Conservation (phyloP, 2,329 filamentous ascomycete genomes). For the Diaporthe aspalathi region DNA sequence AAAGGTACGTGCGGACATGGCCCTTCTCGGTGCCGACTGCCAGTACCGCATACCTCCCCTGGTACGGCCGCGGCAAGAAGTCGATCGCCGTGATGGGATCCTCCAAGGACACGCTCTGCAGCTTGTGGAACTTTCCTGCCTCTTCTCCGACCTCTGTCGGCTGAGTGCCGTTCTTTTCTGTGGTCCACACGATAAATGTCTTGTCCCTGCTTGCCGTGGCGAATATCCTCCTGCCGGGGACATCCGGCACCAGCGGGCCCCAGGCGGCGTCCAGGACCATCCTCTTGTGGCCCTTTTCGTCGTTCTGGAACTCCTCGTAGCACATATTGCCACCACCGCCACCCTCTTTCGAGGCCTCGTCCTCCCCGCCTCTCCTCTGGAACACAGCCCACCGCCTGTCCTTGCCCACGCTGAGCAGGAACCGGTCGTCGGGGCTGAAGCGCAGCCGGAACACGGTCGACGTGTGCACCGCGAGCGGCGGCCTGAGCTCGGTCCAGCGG, state of each 20-base stretch:
- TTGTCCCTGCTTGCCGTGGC: conserved; percentile 94
- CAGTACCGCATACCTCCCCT: conserved; percentile 53
- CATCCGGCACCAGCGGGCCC: conserved; percentile 65
- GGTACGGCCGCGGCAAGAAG: conserved; percentile 60
- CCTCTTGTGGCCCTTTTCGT: conserved; percentile 86
- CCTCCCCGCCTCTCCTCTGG: conserved; percentile 56
- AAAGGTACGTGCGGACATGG: conserved; percentile 55
- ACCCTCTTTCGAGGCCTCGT: conserved; percentile 9
- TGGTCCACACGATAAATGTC: conserved; percentile 77
- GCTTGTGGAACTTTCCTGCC: neutral
- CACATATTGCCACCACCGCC: conserved; percentile 38
- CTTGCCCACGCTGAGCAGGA: conserved; percentile 87
- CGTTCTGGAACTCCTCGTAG: conserved; percentile 72
- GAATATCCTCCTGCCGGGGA: conserved; percentile 66
- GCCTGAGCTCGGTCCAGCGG: conserved; percentile 87
- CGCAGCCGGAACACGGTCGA: conserved; percentile 85
- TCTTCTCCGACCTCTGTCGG: conserved; percentile 52
- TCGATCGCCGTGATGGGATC: conserved; percentile 78
- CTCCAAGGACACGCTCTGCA: conserved; percentile 44
- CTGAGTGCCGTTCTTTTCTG: conserved; percentile 50
- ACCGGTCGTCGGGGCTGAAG: conserved; percentile 80
- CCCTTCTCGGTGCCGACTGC: conserved; percentile 70
- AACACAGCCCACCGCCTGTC: conserved; percentile 94
- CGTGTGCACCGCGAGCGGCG: conserved; percentile 84
- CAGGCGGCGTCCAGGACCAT: conserved; percentile 94